Percentiles rank a stretch among this genome's conserved stretches.
Conservation (phyloP, 352 stramenopile genomes). For the Globisporangium acanthophoron region DNA sequence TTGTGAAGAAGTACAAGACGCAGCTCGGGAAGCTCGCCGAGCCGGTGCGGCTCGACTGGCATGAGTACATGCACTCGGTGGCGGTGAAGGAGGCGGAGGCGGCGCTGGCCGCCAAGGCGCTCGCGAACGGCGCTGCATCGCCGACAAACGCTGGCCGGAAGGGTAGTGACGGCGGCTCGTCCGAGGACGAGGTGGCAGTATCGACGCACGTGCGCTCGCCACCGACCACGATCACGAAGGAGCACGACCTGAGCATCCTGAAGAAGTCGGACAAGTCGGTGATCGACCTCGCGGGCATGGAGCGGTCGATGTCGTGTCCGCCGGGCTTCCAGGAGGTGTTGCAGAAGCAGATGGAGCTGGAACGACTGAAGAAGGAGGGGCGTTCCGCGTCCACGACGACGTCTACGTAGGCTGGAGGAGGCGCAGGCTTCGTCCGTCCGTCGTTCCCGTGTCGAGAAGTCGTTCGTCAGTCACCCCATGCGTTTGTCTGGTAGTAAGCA, state of each 20-base stretch:
- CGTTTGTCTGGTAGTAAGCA: too few species aligned
- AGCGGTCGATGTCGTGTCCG: conserved; percentile 75
- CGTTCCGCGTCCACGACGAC: conserved; percentile 2
- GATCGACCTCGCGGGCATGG: conserved; percentile 47
- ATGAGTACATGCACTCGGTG: conserved; percentile 77
- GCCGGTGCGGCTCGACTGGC: conserved; percentile 74
- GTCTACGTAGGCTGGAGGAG: not conserved
- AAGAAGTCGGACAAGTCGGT: conserved; percentile 72
- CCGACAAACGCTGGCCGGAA: not conserved
- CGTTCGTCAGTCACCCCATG: too few species aligned
- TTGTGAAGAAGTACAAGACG: conserved; percentile 68
- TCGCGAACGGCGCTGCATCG: not conserved
- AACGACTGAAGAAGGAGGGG: conserved; percentile 7
- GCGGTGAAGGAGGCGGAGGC: conserved; percentile 21
- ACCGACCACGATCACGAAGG: conserved; percentile 62
- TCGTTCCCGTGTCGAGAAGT: too few species aligned
- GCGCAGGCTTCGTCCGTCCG: too few species aligned
- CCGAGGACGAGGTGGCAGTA: conserved; percentile 14
- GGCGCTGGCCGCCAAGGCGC: conserved; percentile 3
- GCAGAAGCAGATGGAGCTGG: conserved; percentile 17
- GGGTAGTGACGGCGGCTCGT: not conserved
- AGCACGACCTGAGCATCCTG: conserved; percentile 78
- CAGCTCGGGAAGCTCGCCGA: conserved; percentile 63
- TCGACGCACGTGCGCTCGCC: conserved; percentile 14
- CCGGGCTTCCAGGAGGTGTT: conserved; percentile 65